Conservation (phyloP, 1,284 basidiomycete species). For the Stereum hirsutum region DNA sequence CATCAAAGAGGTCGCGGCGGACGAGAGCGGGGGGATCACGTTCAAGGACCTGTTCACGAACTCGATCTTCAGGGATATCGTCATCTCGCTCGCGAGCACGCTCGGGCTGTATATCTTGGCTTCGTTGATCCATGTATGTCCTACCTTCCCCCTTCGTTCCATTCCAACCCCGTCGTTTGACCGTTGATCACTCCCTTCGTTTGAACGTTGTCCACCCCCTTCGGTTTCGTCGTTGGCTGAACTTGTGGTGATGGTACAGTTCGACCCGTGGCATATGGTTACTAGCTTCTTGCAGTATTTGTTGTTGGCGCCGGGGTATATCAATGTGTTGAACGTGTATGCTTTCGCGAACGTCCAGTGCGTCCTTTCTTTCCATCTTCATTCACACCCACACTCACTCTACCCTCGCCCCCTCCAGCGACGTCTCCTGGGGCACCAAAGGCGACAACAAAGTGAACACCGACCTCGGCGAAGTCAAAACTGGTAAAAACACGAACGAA, state of each 20-base stretch:
- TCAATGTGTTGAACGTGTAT: constrained; percentile 82
- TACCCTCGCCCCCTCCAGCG: neutral
- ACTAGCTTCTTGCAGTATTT: constrained; percentile 90
- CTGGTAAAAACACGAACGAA: constrained; percentile 73
- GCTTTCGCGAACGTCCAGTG: constrained; percentile 78
- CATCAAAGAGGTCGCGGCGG: constrained; percentile 46
- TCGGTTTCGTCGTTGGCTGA: constrained; percentile 51
- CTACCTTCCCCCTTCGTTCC: no score
- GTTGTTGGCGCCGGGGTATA: constrained; percentile 80
- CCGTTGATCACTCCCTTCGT: no score
- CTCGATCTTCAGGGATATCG: constrained; percentile 77
- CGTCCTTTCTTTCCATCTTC: constrained; percentile 28
- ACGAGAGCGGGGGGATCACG: constrained; percentile 35
- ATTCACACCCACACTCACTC: constrained; percentile 1
- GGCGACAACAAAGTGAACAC: constrained; percentile 61
- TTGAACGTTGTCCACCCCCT: neutral
- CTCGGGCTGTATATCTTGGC: constrained; percentile 78
- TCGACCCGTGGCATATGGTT: constrained; percentile 91
- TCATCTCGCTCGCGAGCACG: constrained; percentile 80
- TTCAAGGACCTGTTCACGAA: constrained; percentile 60
- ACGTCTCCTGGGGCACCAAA: constrained; percentile 57
- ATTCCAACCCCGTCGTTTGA: neutral
- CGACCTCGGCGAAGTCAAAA: constrained; percentile 81
- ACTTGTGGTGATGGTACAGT: constrained; percentile 36
- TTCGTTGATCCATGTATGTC: constrained; percentile 74